phyloP scores from a whole-genome alignment of 2,329 filamentous ascomycete genomes.

The Aspergillus felis region DNA sequence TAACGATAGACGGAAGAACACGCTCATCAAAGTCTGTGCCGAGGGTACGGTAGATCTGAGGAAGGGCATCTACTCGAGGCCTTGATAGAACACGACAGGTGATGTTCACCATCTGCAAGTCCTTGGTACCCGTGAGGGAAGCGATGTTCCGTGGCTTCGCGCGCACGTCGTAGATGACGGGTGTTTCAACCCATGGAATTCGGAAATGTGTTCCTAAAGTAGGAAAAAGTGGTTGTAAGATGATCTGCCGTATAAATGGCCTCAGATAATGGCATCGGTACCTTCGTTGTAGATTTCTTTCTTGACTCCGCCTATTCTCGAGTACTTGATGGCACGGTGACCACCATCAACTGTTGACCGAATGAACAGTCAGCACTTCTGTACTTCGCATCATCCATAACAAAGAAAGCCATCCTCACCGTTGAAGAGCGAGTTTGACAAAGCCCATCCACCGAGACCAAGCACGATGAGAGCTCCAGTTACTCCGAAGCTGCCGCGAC shows the following conservation, averaged over 20 bases:
- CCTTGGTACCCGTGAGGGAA: conserved; percentile 96
- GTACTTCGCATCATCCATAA: neutral
- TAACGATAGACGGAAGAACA: conserved; percentile 94
- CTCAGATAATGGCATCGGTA: conserved; percentile 32
- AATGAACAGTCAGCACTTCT: conserved; percentile 12
- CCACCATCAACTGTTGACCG: conserved; percentile 75
- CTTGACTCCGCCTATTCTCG: conserved; percentile 83
- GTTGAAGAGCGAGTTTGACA: conserved; percentile 63
- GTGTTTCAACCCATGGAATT: conserved; percentile 96
- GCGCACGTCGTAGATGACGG: conserved; percentile 95
- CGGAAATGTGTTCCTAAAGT: conserved; percentile 78
- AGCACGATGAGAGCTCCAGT: conserved; percentile 54
- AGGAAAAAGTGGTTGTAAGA: conserved; percentile 1
- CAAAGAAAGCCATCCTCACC: conserved; percentile 40
- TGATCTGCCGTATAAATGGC: neutral
- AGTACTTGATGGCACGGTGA: conserved; percentile 98
- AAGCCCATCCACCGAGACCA: conserved; percentile 37
- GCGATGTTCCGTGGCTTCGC: conserved; percentile 95
- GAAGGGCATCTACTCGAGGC: conserved; percentile 80
- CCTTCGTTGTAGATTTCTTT: conserved; percentile 97
- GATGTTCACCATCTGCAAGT: conserved; percentile 99
- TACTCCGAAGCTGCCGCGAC: conserved; percentile 51
- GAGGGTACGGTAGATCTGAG: conserved; percentile 94
- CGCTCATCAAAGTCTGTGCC: conserved; percentile 96
- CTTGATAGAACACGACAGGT: conserved; percentile 97